Evolutionary conservation across 2,329 filamentous ascomycete genomes (phyloP).

Genomic region (Pyricularia grisea): DNA sequence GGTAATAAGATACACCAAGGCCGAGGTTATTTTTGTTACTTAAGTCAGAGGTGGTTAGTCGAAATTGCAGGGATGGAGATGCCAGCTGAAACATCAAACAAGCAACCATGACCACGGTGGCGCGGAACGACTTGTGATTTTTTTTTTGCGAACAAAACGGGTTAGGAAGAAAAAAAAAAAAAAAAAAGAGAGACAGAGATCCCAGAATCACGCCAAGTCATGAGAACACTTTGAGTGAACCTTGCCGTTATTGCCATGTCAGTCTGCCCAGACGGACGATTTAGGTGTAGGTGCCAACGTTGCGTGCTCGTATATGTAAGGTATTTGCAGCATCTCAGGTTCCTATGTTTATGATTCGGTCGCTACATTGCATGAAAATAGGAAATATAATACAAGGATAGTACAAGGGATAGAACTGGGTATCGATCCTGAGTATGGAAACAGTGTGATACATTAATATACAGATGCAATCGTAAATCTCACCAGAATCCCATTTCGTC

Average conservation of each 20-base stretch:
- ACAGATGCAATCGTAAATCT: constrained; percentile 7
- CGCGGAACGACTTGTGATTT: background rate
- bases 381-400: background rate
- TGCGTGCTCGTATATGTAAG: background rate
- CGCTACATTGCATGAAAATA: background rate
- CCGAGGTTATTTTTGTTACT: background rate
- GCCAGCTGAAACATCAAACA: background rate
- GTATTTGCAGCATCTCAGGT: background rate
- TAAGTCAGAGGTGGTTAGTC: background rate
- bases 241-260: background rate
- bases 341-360: background rate
- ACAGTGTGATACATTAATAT: background rate
- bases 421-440: background rate
- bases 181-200: too few species aligned
- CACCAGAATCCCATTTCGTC: constrained; percentile 9
- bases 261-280: background rate
- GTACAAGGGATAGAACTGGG: background rate
- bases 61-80: background rate
- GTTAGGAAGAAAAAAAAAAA: background rate
- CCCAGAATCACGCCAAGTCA: background rate
- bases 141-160: background rate
- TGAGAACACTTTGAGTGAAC: too few species aligned
- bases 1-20: background rate
- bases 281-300: background rate
- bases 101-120: background rate